Evolutionary conservation across 176 grass and related monocot species (phyloP), one percentile per base, ranked within the genome.

Genomic region (Otatea glauca): DNA sequence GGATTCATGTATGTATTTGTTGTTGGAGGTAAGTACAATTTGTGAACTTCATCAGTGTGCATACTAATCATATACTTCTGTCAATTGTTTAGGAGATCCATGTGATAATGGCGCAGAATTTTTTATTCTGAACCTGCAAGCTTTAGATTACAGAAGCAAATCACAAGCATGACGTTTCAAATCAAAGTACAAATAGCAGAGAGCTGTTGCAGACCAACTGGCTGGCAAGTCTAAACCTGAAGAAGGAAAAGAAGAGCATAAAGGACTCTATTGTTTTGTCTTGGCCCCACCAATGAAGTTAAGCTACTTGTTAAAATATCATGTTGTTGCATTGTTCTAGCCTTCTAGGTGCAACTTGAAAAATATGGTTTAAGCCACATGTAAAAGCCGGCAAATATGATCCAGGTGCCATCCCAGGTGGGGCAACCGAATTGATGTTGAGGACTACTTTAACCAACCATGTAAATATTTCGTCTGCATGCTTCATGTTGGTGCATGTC

Each of bases 331-430:
- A 44, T 70, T 63, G 29, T 70, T 62, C 16, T n/a, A n/a, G n/a
- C n/a, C n/a, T n/a, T n/a, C n/a, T 29, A 23, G 47, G 44, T 54
- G 11, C 45, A 72, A 9, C 62, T 70, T 69, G 27, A 25, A 83
- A 35, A 41, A 48, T 74, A 55, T 65, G 78, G 72, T 50, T 42
- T 42, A 32, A 38, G 41, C 44, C 64, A 81, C 78, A 86, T 81
- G 77, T 23, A 42, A 54, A 82, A 77, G 72, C 45, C 65, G 39
- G 43, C 56, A 86, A 86, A 88, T 88, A 65, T 86, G 65, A 77
- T 47, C n/a, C 78, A 58, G 58, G 37, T 56, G 72, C 56, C 74
- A 23, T 71, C 47, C 44, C 39, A 84, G 75, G 48, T 49, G 87
- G 69, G 62, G 55, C 45, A 37, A 83, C 49, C 58, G 37, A 45